Conservation (phyloP, 2,329 filamentous ascomycete genomes). For the Cercospora berteroae region DNA sequence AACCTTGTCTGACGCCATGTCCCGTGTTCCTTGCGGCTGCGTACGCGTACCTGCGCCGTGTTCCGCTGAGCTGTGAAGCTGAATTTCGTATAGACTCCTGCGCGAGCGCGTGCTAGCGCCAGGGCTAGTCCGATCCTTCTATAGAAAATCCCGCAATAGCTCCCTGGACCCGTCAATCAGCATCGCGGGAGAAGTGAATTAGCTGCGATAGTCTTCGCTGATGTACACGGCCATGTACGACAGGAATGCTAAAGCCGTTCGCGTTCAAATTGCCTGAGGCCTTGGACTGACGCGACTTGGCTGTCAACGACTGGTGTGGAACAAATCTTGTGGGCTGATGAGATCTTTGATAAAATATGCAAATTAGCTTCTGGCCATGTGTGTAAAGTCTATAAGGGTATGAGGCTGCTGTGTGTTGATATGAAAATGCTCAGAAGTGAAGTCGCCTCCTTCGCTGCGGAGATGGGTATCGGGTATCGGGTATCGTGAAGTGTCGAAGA, state of each 20-base stretch:
- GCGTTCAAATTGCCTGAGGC: neutral
- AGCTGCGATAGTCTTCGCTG: slow-evolving; percentile 17
- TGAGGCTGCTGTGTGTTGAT: neutral
- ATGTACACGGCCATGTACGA: slow-evolving; percentile 14
- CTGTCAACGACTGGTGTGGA: neutral
- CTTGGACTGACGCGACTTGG: neutral
- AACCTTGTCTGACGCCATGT: slow-evolving; percentile 1
- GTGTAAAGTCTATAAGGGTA: slow-evolving; percentile 1
- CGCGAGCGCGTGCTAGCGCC: neutral
- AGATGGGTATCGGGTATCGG: neutral
- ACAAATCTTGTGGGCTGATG: neutral
- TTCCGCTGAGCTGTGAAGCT: neutral
- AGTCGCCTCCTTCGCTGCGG: slow-evolving; percentile 8
- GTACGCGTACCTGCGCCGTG: neutral
- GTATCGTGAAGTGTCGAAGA: slow-evolving; percentile 2
- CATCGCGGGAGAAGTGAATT: slow-evolving; percentile 14
- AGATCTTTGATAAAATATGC: slow-evolving; percentile 7
- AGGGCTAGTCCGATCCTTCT: neutral
- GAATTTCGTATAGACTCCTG: neutral
- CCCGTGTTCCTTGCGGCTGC: neutral
- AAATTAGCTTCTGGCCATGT: slow-evolving; percentile 12
- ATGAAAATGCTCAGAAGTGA: neutral
- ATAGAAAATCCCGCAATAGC: neutral
- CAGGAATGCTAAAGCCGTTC: slow-evolving; percentile 12
- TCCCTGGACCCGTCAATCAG: neutral